Base-by-base conservation (phyloP, 2,329 filamentous ascomycete species). In the Xylariaceae sp. region DNA sequence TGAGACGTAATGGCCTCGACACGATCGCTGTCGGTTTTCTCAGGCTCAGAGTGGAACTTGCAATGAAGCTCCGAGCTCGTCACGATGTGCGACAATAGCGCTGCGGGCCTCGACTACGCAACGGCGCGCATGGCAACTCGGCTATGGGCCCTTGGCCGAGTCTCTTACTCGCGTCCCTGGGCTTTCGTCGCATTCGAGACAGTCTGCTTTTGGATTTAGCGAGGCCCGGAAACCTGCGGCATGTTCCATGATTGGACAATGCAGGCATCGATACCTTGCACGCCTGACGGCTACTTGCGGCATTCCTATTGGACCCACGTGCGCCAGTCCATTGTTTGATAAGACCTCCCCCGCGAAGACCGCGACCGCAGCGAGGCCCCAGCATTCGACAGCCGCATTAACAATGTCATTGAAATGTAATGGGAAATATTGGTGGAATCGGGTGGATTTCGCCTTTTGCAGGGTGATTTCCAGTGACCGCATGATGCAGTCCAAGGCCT, bases 221-320 rank as follows among this genome's bases (percentile, higher is more conserved):
- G 43, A 43, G 47, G 42, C 43, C 57, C 52, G 53, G 49, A 56
- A 50, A 44, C 44, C 15, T 44, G 52, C 54, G 43, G 39, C 48
- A 42, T 48, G 49, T 43, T 36, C 31, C 47, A 14, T 63, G 49
- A 66, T 66, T 66, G 61, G 63, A 39, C 62, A 61, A 63, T 64
- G 54, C 49, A 31, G 49, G 44, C 45, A 44, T 54, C 33, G 42
- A 47, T 15, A 33, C 11, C 46, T 44, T n/a, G 42, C 38, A 45
- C 43, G 40, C 42, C 49, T 40, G 9, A 55, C 64, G 64, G 64
- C 49, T 67, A 67, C 52, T 49, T 51, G 54, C 64, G 64, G 64
- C 64, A 60, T 60, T 63, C 48, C 41, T 41, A 45, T 50, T 45
- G 44, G 45, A 36, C 48, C 59, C 64, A 66, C 64, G 62, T 66